Evolutionary conservation across 2,329 filamentous ascomycete species (phyloP).

Genomic region (Colletotrichum tropicale): DNA sequence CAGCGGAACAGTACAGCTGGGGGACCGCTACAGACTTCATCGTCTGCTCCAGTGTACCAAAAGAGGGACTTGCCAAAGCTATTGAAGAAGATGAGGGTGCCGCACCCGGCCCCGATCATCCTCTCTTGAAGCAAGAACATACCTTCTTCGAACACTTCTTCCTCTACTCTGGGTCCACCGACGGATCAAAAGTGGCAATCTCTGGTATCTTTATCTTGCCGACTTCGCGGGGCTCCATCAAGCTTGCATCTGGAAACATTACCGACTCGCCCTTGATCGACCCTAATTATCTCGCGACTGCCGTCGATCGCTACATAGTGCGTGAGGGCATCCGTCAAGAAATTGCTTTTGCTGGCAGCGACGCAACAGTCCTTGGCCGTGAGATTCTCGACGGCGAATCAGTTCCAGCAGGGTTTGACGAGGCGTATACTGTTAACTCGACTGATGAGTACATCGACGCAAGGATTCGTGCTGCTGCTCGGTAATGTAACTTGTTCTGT

Average conservation of each 20-base stretch:
- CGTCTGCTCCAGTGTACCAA: constrained; percentile 28
- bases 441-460: constrained; percentile 30
- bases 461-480: constrained; percentile 18
- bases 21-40: constrained; percentile 38
- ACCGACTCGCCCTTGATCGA: constrained; percentile 27
- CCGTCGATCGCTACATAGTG: constrained; percentile 30
- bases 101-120: constrained; percentile 33
- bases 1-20: constrained; percentile 30
- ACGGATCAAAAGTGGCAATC: constrained; percentile 16
- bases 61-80: constrained; percentile 31
- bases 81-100: constrained; percentile 37
- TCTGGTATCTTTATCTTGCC: constrained; percentile 25
- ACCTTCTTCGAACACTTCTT: constrained; percentile 35
- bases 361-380: constrained; percentile 9
- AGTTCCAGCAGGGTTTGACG: constrained; percentile 21
- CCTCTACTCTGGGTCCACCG: constrained; percentile 34
- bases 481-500: constrained; percentile 18
- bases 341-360: constrained; percentile 20
- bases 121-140: constrained; percentile 29
- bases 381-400: constrained; percentile 26
- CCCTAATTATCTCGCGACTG: constrained; percentile 32
- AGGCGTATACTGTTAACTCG: constrained; percentile 15
- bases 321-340: constrained; percentile 28
- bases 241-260: constrained; percentile 20
- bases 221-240: constrained; percentile 31